Evolutionary conservation across 257 asterid genomes (phyloP), one percentile per base, ranked within the genome.

Genomic region (Rehmannia glutinosa): DNA sequence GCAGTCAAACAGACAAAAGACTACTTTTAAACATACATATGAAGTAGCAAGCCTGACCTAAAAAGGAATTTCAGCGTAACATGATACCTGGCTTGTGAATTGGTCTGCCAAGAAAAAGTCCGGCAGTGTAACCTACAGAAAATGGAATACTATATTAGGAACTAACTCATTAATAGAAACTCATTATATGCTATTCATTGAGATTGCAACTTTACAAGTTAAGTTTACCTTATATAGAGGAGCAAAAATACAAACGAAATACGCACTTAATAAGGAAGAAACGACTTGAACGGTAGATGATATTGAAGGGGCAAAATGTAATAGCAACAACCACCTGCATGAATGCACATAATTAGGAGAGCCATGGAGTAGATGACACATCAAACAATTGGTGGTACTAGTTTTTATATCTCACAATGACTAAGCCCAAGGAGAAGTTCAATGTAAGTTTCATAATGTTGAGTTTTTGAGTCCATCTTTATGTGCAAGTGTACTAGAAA

Each of bases 81-180:
- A 67, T 10, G 54, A 47, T 53, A 90, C 97, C 94, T 90, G 95
- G 83, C 95, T 89, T 20, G 96, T 89, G 25, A 89, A 75, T 62
- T 89, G 96, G 76, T 89, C 96, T 12, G 88, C 96, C 81, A 89
- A 74, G 76, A 89, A 89, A 70, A 82, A 84, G 68, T 89, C 94
- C 10, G 89, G 83, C 53, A 87, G 84, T 1, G 82, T 83, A 51
- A 90, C 97, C 93, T 90, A 78, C 62, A 73, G 23, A 66, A 45
- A 62, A 43, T 28, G 38, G 65, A 47, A 70, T 47, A 42, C 46
- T 41, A 56, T n/a, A 50, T 67, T 35, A 45, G 55, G 42, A 51
- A 43, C 53, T 36, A 66, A 41, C 51, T 35, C 27, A 12, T 11
- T 3, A 25, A 23, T 42, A 56, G 2, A 19, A 32, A 36, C 52